Evolutionary conservation across 139 green algal species (phyloP), one percentile per base, ranked within the genome.

Genomic region (Ulvella scutata): DNA sequence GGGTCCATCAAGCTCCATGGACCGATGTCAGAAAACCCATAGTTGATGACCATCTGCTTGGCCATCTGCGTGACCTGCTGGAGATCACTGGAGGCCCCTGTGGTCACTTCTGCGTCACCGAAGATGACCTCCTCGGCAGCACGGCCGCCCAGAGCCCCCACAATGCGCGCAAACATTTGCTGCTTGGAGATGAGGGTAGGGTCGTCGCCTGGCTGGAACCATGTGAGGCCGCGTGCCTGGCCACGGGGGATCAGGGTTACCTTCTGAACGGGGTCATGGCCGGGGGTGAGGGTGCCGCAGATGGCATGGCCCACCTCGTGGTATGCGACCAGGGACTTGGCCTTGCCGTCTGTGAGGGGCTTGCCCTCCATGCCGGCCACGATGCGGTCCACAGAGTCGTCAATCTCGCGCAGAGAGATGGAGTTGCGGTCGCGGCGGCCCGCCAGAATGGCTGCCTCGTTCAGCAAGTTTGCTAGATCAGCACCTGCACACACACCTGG

Each of bases 191-290:
- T 96, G n/a, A 99, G 88, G 28, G 85, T 89, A 43, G 95, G 90
- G 81, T 99, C 95, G 77, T 99, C 95, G 43, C 90, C 84, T 4
- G 92, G 92, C 43, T 97, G 88, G 87, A 98, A 99, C 95, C 95
- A 99, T 23, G 95, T 99, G 7, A 99, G 87, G 26, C 95, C 95
- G 31, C 88, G 84, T 0, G 95, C 95, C 87, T 99, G 95, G 31
- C 95, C 95, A 74, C 95, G 87, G 3, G 95, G 95, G 67, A 99
- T 92, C 3, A 99, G 86, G 3, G 95, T 99, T 2, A 99, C 94
- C 89, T 99, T 99, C 88, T 99, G 95, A 73, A 99, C 95, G 7
- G 93, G 79, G 83, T 99, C 95, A 79, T 99, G 95, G 61, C 95
- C 95, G 26, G 91, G 82, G 3, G 88, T 96, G 34, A 99, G 82